Percentiles rank a stretch among this genome's conserved stretches.
phyloP scores from a whole-genome alignment of 1,284 basidiomycete genomes.

The Ustilago cynodontis region DNA sequence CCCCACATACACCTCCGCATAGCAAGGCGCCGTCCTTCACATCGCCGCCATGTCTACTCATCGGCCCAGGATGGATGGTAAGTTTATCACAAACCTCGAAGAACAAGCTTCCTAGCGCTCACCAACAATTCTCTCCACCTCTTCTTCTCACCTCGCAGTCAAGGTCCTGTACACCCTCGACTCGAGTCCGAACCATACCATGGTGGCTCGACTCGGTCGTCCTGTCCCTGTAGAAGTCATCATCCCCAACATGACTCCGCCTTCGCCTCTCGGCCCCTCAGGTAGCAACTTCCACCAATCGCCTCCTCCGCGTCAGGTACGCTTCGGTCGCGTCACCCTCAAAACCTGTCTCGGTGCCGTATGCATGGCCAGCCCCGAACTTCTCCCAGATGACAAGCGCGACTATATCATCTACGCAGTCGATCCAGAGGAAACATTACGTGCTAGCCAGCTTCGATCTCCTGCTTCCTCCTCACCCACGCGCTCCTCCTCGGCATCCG shows the following conservation, averaged over 20 bases:
- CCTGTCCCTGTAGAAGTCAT: slow-evolving; percentile 57
- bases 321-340: slow-evolving; percentile 63
- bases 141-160: slow-evolving; percentile 43
- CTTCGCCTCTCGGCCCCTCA: slow-evolving; percentile 27
- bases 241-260: slow-evolving; percentile 48
- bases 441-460: slow-evolving; percentile 44
- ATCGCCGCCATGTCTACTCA: slow-evolving; percentile 51
- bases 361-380: slow-evolving; percentile 67
- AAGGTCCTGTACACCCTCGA: slow-evolving; percentile 68
- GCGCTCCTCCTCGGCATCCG: slow-evolving; percentile 26
- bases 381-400: slow-evolving; percentile 58
- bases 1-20: background rate
- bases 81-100: no score
- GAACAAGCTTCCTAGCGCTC: background rate
- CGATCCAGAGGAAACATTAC: slow-evolving; percentile 65
- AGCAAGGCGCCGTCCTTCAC: background rate
- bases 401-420: slow-evolving; percentile 69
- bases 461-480: slow-evolving; percentile 27
- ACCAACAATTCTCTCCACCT: background rate
- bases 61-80: slow-evolving; percentile 50
- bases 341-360: slow-evolving; percentile 67
- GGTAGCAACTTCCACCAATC: slow-evolving; percentile 29
- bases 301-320: slow-evolving; percentile 27
- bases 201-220: slow-evolving; percentile 60
- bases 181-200: slow-evolving; percentile 61